Evolutionary conservation across 371 early-diverging fungal species (phyloP).

Genomic region (Mucor racemosus): DNA sequence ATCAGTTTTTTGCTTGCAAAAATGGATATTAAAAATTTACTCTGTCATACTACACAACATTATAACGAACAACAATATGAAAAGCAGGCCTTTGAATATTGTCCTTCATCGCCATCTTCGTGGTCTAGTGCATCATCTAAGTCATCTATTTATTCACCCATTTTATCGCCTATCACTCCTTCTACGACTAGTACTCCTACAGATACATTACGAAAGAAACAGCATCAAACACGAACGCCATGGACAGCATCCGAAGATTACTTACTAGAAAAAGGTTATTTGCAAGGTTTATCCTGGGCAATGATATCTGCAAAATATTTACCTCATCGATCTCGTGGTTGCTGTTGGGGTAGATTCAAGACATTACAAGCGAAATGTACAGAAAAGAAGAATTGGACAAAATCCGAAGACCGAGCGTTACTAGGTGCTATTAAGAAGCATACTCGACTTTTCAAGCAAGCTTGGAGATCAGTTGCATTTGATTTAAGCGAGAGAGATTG

Average conservation of each 20-base stretch:
- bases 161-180: conserved; percentile 18
- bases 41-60: conserved; percentile 25
- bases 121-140: conserved; percentile 25
- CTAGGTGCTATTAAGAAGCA: conserved; percentile 42
- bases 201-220: background rate
- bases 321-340: conserved; percentile 51
- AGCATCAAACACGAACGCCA: conserved; percentile 45
- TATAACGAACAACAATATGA: conserved; percentile 10
- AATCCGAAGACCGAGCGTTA: conserved; percentile 35
- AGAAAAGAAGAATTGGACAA: conserved; percentile 36
- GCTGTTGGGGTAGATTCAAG: conserved; percentile 53
- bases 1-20: conserved; percentile 19
- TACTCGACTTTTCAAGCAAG: conserved; percentile 42
- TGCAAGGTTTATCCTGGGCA: conserved; percentile 51
- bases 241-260: conserved; percentile 48
- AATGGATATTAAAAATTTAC: conserved; percentile 47
- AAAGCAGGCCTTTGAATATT: conserved; percentile 18
- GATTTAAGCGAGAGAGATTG: conserved; percentile 42
- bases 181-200: background rate
- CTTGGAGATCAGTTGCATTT: conserved; percentile 46
- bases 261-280: conserved; percentile 41
- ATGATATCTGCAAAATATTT: conserved; percentile 48
- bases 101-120: conserved; percentile 10
- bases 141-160: conserved; percentile 23
- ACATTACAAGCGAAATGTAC: conserved; percentile 40